Evolutionary conservation across 139 green algal species (phyloP).

Genomic region (Eudorina sp.): DNA sequence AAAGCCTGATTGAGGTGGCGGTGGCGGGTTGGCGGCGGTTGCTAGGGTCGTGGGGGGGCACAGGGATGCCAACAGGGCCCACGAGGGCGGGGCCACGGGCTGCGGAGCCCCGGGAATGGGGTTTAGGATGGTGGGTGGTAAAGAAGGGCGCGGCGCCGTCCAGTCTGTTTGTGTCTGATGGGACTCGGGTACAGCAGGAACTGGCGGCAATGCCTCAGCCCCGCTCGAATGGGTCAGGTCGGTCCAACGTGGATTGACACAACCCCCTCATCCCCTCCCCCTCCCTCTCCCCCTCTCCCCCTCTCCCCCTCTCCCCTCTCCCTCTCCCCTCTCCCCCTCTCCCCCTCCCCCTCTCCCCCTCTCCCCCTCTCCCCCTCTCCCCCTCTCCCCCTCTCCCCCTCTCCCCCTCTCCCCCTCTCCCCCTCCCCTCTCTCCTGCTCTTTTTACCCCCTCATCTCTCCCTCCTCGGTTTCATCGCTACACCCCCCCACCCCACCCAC

Average conservation of each 20-base stretch:
- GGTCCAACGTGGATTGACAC: too few species aligned
- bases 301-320: background rate
- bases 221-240: too few species aligned
- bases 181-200: background rate
- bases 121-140: too few species aligned
- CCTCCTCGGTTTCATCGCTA: constrained; percentile 57
- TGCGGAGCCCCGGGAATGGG: too few species aligned
- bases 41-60: too few species aligned
- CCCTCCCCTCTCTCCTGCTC: background rate
- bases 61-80: too few species aligned
- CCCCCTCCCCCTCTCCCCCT: background rate
- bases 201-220: too few species aligned
- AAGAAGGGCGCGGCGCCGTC: too few species aligned
- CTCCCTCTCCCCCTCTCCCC: background rate
- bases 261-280: too few species aligned
- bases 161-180: background rate
- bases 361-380: background rate
- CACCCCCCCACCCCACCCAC: constrained; percentile 77
- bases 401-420: constrained; percentile 33
- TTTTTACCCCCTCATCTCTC: too few species aligned
- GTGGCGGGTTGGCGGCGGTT: too few species aligned
- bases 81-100: too few species aligned
- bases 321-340: background rate
- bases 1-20: constrained; percentile 39
- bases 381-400: background rate